These are phyloP conservation scores for Globisporangium rhizosaccharum DNA, from an alignment of 352 stramenopile genomes.

Conservation along the genomic window DNA sequence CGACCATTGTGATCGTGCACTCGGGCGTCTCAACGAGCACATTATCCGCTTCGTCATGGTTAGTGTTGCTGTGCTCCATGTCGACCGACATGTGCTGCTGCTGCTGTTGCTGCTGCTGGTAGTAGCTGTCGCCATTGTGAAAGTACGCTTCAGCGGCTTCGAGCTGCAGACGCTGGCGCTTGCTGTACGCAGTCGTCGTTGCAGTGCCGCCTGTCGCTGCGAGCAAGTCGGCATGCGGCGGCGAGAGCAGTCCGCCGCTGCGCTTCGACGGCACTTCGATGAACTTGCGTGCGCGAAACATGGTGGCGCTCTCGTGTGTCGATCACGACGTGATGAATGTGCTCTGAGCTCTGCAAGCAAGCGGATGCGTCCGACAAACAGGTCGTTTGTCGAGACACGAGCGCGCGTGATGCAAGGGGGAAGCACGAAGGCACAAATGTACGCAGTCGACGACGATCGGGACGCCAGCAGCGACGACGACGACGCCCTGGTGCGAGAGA, in stretches of 20 bases:
- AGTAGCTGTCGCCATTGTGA: background rate
- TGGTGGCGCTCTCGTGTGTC: constrained; percentile 11
- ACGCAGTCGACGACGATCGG: background rate
- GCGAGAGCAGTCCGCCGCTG: constrained; percentile 34
- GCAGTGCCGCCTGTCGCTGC: constrained; percentile 10
- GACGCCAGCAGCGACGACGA: background rate
- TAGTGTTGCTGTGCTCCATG: background rate
- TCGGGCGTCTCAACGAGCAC: constrained; percentile 51
- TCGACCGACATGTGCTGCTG: background rate
- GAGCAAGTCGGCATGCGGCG: constrained; percentile 26
- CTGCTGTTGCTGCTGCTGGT: constrained; percentile 1
- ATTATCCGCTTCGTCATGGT: constrained; percentile 13
- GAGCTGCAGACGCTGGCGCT: constrained; percentile 53
- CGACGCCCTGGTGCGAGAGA: background rate
- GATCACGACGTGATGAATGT: background rate
- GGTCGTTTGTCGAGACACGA: too few relatives aligned
- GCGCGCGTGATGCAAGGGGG: too few relatives aligned
- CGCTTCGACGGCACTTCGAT: constrained; percentile 62
- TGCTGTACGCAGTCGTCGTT: constrained; percentile 21
- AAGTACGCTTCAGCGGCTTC: constrained; percentile 11
- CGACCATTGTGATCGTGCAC: constrained; percentile 45
- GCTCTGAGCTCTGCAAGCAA: background rate
- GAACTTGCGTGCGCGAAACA: constrained; percentile 75
- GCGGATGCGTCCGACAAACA: too few relatives aligned
- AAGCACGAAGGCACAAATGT: background rate